Evolutionary conservation across 257 asterid genomes (phyloP), one percentile per base, ranked within the genome.

Genomic region (Haberlea rhodopensis): DNA sequence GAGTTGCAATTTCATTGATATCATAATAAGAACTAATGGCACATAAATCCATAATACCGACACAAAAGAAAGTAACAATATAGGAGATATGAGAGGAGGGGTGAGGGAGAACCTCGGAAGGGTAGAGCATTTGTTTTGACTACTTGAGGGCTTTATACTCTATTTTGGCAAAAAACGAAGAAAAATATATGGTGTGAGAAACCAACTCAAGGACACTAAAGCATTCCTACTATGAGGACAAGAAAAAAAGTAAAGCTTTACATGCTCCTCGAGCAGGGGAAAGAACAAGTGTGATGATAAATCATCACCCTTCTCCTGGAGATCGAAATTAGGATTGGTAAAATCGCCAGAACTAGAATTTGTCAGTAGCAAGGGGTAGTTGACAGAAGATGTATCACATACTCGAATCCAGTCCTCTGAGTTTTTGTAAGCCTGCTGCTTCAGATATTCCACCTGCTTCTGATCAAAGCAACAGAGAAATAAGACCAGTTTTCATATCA

Each of bases 241-340:
- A 66, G 53, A 64, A 65, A 65, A 60, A 3, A 16, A 27, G 57
- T 63, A 46, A 67, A 18, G 62, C 48, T 73, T 60, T 68, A 94
- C 99, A 97, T 80, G 99, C 97, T 78, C 95, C 99, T 79, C 99
- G 80, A 69, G 99, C 97, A 66, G 97, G 99, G 59, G 97, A 84
- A 67, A 90, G n/a, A n/a, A n/a, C n/a, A n/a, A n/a, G n/a, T n/a
- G n/a, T n/a, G n/a, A n/a, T n/a, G n/a, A n/a, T n/a, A n/a, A n/a
- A n/a, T n/a, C n/a, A n/a, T n/a, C n/a, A n/a, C n/a, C n/a, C n/a
- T n/a, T n/a, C n/a, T n/a, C n/a, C n/a, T n/a, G n/a, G n/a, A n/a
- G n/a, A n/a, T n/a, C n/a, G n/a, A n/a, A n/a, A n/a, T n/a, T n/a
- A n/a, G n/a, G n/a, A n/a, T n/a, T n/a, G n/a, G n/a, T n/a, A n/a